These are phyloP conservation scores for Akebia trifoliata DNA, from an alignment of 164 flowering plant genomes.

Conservation along the genomic window DNA sequence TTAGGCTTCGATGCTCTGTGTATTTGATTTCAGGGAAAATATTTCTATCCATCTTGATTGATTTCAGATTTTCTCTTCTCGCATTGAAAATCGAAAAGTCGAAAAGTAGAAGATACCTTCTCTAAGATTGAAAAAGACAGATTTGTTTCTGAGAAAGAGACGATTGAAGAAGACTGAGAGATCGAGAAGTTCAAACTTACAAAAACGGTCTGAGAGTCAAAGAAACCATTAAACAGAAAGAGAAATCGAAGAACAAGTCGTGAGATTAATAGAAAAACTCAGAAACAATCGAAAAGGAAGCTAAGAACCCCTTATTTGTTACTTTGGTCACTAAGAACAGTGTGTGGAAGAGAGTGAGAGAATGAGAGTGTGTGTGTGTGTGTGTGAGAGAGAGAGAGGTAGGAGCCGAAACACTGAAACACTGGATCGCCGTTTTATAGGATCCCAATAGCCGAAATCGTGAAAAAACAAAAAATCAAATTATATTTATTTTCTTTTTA, in stretches of 20 bases:
- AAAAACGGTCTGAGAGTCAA: too few relatives aligned
- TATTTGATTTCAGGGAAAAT: conserved; percentile 31
- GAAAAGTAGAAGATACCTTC: background rate
- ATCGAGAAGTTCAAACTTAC: background rate
- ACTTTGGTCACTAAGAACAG: too few relatives aligned
- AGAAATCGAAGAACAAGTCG: too few relatives aligned
- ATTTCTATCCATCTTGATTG: conserved; percentile 10
- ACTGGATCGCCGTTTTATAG: conserved; percentile 54
- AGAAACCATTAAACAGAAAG: too few relatives aligned
- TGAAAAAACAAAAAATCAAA: conserved; percentile 7
- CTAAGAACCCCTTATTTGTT: too few relatives aligned
- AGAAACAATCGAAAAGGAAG: too few relatives aligned
- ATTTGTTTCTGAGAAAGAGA: background rate
- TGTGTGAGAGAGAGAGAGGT: conserved; percentile 5
- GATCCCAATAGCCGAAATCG: conserved; percentile 47
- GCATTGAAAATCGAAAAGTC: conserved; percentile 17
- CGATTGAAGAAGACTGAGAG: background rate
- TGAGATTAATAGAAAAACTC: background rate
- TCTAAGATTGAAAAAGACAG: background rate
- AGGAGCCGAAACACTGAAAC: background rate
- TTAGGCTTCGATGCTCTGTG: conserved; percentile 38
- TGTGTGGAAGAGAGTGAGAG: background rate
- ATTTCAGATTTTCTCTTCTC: conserved; percentile 10
- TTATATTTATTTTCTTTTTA: background rate
- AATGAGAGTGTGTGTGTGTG: background rate